phyloP scores from a whole-genome alignment of 1,284 basidiomycete species.

The Naganishia albida region DNA sequence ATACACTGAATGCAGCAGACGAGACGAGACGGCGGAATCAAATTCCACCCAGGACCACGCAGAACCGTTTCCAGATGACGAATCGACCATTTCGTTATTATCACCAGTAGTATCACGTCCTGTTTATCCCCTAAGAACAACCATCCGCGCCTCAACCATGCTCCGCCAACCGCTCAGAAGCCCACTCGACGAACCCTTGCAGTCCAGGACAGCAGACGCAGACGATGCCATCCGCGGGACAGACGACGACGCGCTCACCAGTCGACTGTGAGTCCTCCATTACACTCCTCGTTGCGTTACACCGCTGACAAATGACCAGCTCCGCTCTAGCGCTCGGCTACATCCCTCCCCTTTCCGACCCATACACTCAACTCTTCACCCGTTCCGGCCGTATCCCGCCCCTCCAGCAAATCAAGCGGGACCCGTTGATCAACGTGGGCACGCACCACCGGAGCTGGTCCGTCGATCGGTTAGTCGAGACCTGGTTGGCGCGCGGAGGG shows the following conservation, averaged over 20 bases:
- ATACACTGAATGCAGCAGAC: too few species aligned
- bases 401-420: constrained; percentile 39
- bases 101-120: too few species aligned
- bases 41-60: background rate
- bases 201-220: background rate
- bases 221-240: constrained; percentile 70
- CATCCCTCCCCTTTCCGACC: constrained; percentile 64
- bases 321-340: constrained; percentile 75
- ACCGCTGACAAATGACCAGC: constrained; percentile 35
- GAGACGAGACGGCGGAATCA: too few species aligned
- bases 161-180: too few species aligned
- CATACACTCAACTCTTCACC: constrained; percentile 61
- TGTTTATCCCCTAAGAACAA: too few species aligned
- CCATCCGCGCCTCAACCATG: too few species aligned
- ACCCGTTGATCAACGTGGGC: constrained; percentile 92
- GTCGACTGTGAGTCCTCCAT: constrained; percentile 63
- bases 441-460: constrained; percentile 81
- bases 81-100: too few species aligned
- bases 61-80: too few species aligned
- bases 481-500: constrained; percentile 61
- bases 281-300: background rate
- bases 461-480: constrained; percentile 75
- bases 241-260: constrained; percentile 71
- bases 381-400: constrained; percentile 5
- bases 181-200: background rate